These are phyloP conservation scores for Nemania diffusa DNA, from an alignment of 2,329 filamentous ascomycete genomes.

Conservation along the genomic window DNA sequence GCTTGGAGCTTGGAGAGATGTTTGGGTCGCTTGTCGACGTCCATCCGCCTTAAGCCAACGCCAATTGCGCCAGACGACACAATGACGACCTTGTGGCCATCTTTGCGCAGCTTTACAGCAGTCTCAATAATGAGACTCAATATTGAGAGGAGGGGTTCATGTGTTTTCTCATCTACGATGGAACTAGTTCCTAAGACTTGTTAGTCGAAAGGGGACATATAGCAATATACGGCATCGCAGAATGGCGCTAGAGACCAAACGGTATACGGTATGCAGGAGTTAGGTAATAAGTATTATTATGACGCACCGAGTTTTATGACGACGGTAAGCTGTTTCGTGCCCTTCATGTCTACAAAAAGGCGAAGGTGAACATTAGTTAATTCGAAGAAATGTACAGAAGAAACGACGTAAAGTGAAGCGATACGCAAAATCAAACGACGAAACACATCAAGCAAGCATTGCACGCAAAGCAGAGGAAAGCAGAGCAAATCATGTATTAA, in stretches of 20 bases:
- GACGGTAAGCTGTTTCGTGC: conserved; percentile 73
- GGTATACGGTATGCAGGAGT: background rate
- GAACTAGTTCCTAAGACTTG: conserved; percentile 83
- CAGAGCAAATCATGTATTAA: conserved; percentile 20
- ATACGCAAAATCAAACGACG: conserved; percentile 14
- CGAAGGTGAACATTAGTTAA: conserved; percentile 33
- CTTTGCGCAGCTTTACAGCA: conserved; percentile 83
- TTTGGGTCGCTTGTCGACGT: conserved; percentile 87
- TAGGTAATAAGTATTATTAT: background rate
- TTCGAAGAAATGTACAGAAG: background rate
- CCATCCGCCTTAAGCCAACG: conserved; percentile 89
- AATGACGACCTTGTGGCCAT: conserved; percentile 94
- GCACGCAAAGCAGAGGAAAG: conserved; percentile 5
- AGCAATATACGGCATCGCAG: background rate
- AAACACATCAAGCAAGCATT: background rate
- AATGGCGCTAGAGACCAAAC: background rate
- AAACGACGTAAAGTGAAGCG: background rate
- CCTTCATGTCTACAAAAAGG: conserved; percentile 69
- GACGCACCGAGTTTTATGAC: conserved; percentile 87
- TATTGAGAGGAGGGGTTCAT: conserved; percentile 91
- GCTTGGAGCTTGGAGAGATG: conserved; percentile 92
- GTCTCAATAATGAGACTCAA: conserved; percentile 95
- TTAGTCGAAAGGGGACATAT: conserved; percentile 14
- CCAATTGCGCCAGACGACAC: conserved; percentile 98
- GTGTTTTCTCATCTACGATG: conserved; percentile 96